A percentile compares a stretch with the other conserved stretches of the same genome.
Conservation (phyloP, 2,329 filamentous ascomycete genomes). For the Cercospora citrullina region DNA sequence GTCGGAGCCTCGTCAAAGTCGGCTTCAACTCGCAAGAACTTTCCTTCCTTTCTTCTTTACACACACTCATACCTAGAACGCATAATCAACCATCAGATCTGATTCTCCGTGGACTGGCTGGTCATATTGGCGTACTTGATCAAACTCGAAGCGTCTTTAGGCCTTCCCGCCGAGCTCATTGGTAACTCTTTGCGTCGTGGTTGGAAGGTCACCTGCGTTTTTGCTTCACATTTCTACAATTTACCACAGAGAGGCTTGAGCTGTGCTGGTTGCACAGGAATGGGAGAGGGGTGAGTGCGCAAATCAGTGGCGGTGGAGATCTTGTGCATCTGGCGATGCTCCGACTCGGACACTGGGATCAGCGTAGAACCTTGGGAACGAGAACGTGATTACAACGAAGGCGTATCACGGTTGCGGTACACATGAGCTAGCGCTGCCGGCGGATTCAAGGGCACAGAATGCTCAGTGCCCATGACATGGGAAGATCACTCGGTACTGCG, state of each 20-base stretch:
- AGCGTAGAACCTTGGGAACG: not conserved
- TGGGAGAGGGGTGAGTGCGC: too few species aligned
- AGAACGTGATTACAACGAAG: not conserved
- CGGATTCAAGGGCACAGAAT: not conserved
- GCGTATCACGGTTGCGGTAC: not conserved
- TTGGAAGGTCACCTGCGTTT: slow-evolving; percentile 33
- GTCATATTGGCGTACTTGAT: slow-evolving; percentile 37
- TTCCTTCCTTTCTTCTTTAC: slow-evolving; percentile 23
- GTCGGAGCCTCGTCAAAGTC: not conserved
- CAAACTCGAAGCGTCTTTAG: slow-evolving; percentile 29
- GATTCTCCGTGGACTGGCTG: slow-evolving; percentile 28
- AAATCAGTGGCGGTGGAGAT: not conserved
- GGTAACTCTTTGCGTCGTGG: slow-evolving; percentile 24
- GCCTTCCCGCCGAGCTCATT: slow-evolving; percentile 28
- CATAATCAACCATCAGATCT: slow-evolving; percentile 35
- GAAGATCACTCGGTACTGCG: not conserved
- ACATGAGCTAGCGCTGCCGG: not conserved
- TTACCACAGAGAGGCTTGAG: not conserved
- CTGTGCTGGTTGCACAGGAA: not conserved
- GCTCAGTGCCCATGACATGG: not conserved
- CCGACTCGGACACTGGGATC: not conserved
- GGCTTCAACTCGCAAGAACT: slow-evolving; percentile 3
- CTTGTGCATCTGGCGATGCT: not conserved
- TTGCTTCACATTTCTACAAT: slow-evolving; percentile 28
- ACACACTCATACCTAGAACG: slow-evolving; percentile 31